Conservation (phyloP, 306 rosid genomes). For the Argentina anserina region DNA sequence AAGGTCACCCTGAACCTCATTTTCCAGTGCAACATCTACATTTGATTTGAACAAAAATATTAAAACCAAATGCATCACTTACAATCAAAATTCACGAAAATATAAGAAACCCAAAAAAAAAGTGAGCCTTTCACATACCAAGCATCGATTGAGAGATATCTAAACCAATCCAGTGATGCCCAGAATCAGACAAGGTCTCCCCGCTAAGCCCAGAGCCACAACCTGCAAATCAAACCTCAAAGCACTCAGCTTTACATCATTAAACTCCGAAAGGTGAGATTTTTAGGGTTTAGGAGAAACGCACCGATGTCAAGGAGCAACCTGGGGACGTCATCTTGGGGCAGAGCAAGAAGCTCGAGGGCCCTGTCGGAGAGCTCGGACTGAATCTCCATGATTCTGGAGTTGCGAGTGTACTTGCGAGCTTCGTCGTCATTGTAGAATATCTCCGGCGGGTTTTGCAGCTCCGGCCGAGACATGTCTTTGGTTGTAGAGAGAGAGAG, state of each 20-base stretch:
- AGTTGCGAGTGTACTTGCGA: conserved; percentile 87
- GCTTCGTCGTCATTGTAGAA: conserved; percentile 84
- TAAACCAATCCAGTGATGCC: conserved; percentile 91
- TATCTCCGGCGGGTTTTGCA: conserved; percentile 87
- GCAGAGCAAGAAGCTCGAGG: conserved; percentile 74
- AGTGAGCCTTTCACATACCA: conserved; percentile 32
- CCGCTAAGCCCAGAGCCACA: conserved; percentile 98
- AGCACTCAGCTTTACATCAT: not conserved
- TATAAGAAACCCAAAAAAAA: not conserved
- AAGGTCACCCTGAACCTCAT: conserved; percentile 92
- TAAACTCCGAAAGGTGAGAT: not conserved
- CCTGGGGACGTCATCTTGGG: conserved; percentile 70
- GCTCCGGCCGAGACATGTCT: conserved; percentile 63
- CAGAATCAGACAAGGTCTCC: conserved; percentile 66
- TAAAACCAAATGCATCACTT: not conserved
- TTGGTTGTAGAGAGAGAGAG: not conserved
- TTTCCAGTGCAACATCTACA: conserved; percentile 73
- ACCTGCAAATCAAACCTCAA: conserved; percentile 36
- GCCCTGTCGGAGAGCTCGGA: conserved; percentile 70
- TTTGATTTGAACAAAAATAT: not conserved
- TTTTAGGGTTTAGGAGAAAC: not conserved
- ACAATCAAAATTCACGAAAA: not conserved
- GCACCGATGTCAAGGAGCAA: conserved; percentile 84
- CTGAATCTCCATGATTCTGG: conserved; percentile 81
- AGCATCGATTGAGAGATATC: conserved; percentile 97